Percentiles rank a stretch among this genome's conserved stretches.
These are phyloP conservation scores for Penicillium sp. DNA, from an alignment of 2,329 filamentous ascomycete species.

Conservation along the genomic window DNA sequence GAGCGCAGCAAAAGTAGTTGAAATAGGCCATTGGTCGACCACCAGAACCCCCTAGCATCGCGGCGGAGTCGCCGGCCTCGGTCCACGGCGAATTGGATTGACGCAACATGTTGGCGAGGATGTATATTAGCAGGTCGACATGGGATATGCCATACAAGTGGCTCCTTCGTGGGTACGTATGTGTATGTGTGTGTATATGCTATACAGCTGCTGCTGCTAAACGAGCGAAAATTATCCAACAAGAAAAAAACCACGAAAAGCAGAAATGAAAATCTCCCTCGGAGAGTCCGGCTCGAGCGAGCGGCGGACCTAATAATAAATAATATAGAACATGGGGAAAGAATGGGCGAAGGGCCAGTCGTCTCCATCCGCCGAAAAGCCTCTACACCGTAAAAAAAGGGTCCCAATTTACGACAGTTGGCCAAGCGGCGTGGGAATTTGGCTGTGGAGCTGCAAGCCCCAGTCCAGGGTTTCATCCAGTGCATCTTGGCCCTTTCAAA, in stretches of 20 bases:
- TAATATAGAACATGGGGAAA: constrained; percentile 19
- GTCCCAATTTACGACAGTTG: background rate
- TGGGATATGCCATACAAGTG: constrained; percentile 7
- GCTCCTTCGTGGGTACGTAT: background rate
- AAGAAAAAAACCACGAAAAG: background rate
- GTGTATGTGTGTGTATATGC: background rate
- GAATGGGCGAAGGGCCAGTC: constrained; percentile 11
- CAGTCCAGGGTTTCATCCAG: constrained; percentile 18
- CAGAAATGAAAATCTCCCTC: constrained; percentile 5
- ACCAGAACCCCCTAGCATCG: constrained; percentile 8
- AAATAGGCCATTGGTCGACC: constrained; percentile 10
- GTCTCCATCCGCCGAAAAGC: constrained; percentile 7
- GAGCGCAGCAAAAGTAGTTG: constrained; percentile 22
- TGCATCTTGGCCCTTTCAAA: background rate
- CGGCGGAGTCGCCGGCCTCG: background rate
- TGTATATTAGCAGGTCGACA: constrained; percentile 9
- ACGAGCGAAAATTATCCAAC: constrained; percentile 5
- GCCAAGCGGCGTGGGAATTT: constrained; percentile 3
- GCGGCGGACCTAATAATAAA: constrained; percentile 15
- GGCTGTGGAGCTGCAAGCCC: constrained; percentile 4
- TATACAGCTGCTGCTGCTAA: background rate
- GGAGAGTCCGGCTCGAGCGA: background rate
- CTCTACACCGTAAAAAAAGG: background rate
- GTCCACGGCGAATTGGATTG: constrained; percentile 16
- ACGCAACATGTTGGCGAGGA: constrained; percentile 11